Base-by-base conservation (phyloP, 345 rosid species). In the Garcia nutans region DNA sequence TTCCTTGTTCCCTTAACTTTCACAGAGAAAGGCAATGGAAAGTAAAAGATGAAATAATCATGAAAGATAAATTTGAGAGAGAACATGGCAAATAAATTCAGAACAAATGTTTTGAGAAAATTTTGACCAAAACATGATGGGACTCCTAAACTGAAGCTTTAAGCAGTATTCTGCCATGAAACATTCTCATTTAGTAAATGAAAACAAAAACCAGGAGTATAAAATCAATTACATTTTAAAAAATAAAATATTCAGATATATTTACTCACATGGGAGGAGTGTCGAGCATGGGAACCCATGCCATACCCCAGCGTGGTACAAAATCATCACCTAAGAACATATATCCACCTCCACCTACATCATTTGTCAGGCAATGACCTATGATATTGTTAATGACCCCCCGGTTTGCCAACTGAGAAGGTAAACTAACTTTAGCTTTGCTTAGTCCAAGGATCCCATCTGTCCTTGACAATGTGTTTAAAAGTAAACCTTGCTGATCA, bases 371-470 rank as follows among this genome's bases (percentile, higher is more conserved):
- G 86, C 99, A 95, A 84, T 95, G 99, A 28, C 99, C 97, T 24
- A 93, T 76, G 59, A 92, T 93, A 76, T 95, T 89, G 65, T 90
- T 90, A 74, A 93, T 91, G 73, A 95, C 83, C 42, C 96, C 93
- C 73, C 76, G 84, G 87, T 85, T 90, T 50, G 93, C 91, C 92
- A 95, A 85, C 62, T 95, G 99, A 83, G 97, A 92, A 84, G 99
- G 99, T 68, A 95, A 81, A 81, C 99, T 91, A 67, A 91, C 85
- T 84, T 88, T 88, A 65, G 96, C 91, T 78, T 87, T 89, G 85
- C 93, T 93, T 76, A 95, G 81, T 70, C 99, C 99, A 20, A 95
- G 90, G 68, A 95, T 91, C 66, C 99, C 97, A 57, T 95, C 97
- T 15, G 99, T 91, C 88, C 85, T 87, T 58, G 83, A 81, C 78